Evolutionary conservation across 2,329 filamentous ascomycete genomes (phyloP), one percentile per base, ranked within the genome.

Genomic region (Dactylellina parvicollis): DNA sequence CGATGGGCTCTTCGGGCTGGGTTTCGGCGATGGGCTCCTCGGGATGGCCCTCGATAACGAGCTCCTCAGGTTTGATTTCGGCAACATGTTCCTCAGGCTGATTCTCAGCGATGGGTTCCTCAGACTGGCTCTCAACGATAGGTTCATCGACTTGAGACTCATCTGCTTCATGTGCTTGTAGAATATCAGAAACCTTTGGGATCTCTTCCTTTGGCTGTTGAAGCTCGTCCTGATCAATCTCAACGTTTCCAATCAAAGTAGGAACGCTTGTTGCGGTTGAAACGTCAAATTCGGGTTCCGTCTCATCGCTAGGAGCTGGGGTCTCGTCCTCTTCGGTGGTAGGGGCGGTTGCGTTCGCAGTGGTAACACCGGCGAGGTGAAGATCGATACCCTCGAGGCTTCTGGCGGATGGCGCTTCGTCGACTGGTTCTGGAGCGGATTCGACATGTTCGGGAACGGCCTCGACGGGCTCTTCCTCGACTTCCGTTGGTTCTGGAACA

Each of bases 211-310:
- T 59, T 34, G 50, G 50, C 16, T 59, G 44, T 7, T 72, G 24
- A 46, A 72, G 59, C 8, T 72, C 67, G 1, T 54, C 52, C 22
- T 50, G 50, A 20, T 72, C 50, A 20, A 72, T 60, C 14, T 44
- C 44, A 26, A 72, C 67, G 24, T 72, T 44, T 7, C 67, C 67
- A 18, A 72, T 72, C 42, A 72, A n/a, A 22, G 67, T 72, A 1
- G 67, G 67, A 18, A 72, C 67, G 20, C 50, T 65, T 10, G 67
- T 72, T 20, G 59, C 67, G 16, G 50, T 60, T 9, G 44, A 59
- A 16, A 72, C 38, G n/a, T 72, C 54, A 16, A 72, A 72, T 9
- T 72, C 67, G 2, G 50, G 38, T 12, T 50, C 59, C 34, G 57
- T 59, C 12, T 72, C 59, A 9, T 57, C 50, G 14, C 34, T 30